phyloP scores from a whole-genome alignment of 139 green algal species.

The Microglena sp. region DNA sequence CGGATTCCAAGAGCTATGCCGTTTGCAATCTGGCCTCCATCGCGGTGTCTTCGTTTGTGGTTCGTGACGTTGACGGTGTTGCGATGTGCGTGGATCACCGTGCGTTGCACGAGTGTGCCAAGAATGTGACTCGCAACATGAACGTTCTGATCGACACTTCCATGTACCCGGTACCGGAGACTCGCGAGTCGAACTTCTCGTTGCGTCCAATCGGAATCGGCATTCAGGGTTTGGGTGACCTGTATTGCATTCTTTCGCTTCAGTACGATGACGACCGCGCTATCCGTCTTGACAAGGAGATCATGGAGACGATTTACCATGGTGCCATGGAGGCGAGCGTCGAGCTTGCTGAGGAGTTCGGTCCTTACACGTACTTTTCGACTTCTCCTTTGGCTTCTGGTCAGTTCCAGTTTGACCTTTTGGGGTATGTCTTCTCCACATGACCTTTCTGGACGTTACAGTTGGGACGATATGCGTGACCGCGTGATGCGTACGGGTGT shows the following conservation, averaged over 20 bases:
- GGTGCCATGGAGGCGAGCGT: slow-evolving; percentile 14
- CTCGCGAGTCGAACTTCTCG: slow-evolving; percentile 16
- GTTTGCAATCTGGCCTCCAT: slow-evolving; percentile 36
- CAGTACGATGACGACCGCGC: slow-evolving; percentile 20
- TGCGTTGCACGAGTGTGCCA: slow-evolving; percentile 4
- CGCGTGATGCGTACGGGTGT: no score
- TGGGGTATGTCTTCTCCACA: neutral
- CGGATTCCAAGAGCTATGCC: slow-evolving; percentile 7
- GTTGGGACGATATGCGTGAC: no score
- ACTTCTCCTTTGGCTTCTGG: slow-evolving; percentile 10
- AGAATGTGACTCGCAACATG: slow-evolving; percentile 19
- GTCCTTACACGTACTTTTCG: slow-evolving; percentile 10
- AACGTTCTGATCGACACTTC: slow-evolving; percentile 30
- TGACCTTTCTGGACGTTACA: no score
- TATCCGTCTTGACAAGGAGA: slow-evolving; percentile 10
- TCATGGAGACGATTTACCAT: slow-evolving; percentile 38
- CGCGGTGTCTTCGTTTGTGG: no score
- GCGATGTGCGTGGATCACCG: no score
- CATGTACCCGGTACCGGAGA: slow-evolving; percentile 22
- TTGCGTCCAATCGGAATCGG: slow-evolving; percentile 27
- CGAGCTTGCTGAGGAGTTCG: slow-evolving; percentile 11
- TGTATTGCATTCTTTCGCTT: slow-evolving; percentile 19
- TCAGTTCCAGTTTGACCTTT: slow-evolving; percentile 25
- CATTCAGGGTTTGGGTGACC: slow-evolving; percentile 29
- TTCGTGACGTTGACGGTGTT: no score